These are phyloP conservation scores for Ensete ventricosum DNA, from an alignment of 176 grass and related monocot genomes.

Conservation along the genomic window DNA sequence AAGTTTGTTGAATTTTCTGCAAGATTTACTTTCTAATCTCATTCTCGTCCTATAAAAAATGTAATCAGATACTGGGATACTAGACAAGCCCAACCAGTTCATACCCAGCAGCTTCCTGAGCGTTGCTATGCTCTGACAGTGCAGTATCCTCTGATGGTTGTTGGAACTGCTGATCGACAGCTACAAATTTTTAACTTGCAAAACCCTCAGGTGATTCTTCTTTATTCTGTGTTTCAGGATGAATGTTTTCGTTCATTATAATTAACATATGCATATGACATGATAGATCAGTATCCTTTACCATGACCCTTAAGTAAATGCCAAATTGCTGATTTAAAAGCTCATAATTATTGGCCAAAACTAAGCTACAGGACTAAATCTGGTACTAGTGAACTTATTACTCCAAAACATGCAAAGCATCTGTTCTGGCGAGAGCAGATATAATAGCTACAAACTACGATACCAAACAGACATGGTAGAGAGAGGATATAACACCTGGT, in stretches of 20 bases:
- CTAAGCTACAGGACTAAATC: too few species aligned
- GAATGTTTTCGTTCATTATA: not conserved
- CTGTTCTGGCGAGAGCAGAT: too few species aligned
- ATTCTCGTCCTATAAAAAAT: not conserved
- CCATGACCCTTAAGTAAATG: not conserved
- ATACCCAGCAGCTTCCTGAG: constrained; percentile 85
- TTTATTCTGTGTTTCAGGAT: not conserved
- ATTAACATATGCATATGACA: not conserved
- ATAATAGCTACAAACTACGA: too few species aligned
- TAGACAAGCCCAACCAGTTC: constrained; percentile 71
- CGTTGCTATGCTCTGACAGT: constrained; percentile 73
- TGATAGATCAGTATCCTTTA: not conserved
- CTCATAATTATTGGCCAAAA: too few species aligned
- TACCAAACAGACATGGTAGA: too few species aligned
- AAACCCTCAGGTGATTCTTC: constrained; percentile 66
- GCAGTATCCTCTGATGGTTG: constrained; percentile 90
- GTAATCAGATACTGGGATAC: constrained; percentile 76
- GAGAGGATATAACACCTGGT: too few species aligned
- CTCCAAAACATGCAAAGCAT: too few species aligned
- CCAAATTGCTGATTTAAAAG: too few species aligned
- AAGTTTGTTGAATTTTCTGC: not conserved
- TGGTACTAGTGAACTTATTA: too few species aligned
- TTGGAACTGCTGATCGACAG: constrained; percentile 81
- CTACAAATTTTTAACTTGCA: constrained; percentile 88
- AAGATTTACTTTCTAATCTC: not conserved